Evolutionary conservation across 2,329 filamentous ascomycete genomes (phyloP), one percentile per base, ranked within the genome.

Genomic region (Microdochium bolleyi): DNA sequence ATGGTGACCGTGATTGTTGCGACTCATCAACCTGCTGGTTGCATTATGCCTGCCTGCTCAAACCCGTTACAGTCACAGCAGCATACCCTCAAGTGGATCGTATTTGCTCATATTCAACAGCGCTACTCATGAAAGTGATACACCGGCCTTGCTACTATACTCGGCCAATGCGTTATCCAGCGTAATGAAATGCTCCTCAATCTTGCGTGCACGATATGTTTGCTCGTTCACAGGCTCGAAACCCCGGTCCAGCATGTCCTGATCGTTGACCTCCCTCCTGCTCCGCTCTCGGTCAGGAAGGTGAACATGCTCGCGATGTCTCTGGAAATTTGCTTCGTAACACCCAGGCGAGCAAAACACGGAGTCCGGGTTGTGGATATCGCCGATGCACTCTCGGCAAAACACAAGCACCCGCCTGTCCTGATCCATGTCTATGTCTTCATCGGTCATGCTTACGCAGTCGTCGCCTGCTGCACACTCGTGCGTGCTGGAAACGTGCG

Each of bases 291-390:
- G 58, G 49, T 59, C 60, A 2, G 61, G 60, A 25, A 69, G 49
- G 49, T 70, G 67, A n/a, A 65, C 64, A 2, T 59, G 53, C 11
- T 69, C 65, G 21, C 71, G 63, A 57, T 78, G 75, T 24, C 53
- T 53, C 11, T 67, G 65, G 34, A 78, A 68, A 54, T 76, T 73
- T 13, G 56, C 59, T 24, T 59, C 61, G n/a, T 72, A 73, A 57
- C 75, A 78, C 30, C 63, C 60, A 25, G 64, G 57, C 8, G 72
- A 73, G 59, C 75, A 78, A 56, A 72, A 77, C 41, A 46, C 41
- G 5, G 71, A 49, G 0, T 68, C 67, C 24, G 65, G 60, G n/a
- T 64, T 60, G 52, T 68, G 67, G 49, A 70, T 56, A 4, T 60
- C 62, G 49, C 62, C 57, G 1, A 75, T 57, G 51, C 75, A 78